These are phyloP conservation scores for Ophiostoma australiae DNA, from an alignment of 2,329 filamentous ascomycete species.

Conservation along the genomic window DNA sequence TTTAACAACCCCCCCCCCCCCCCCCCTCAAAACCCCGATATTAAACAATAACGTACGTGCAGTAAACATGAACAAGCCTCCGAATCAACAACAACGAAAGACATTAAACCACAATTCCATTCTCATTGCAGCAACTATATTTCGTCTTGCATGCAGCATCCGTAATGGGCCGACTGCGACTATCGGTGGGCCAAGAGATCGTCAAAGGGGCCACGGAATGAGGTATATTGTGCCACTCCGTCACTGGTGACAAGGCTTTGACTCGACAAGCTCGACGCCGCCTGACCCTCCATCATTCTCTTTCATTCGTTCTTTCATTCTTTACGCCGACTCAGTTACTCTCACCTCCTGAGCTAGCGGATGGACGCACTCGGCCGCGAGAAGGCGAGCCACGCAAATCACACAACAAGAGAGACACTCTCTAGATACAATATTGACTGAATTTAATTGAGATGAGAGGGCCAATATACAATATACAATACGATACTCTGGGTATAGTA, in stretches of 20 bases:
- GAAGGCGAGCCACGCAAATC: not conserved
- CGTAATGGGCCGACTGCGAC: not conserved
- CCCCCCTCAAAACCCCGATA: too few relatives aligned
- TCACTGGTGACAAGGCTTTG: not conserved
- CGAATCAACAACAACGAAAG: not conserved
- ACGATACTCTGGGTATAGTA: not conserved
- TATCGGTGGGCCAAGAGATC: slow-evolving; percentile 2
- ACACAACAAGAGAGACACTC: not conserved
- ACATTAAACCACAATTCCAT: not conserved
- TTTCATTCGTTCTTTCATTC: not conserved
- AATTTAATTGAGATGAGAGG: not conserved
- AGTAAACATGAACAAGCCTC: not conserved
- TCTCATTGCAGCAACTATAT: not conserved
- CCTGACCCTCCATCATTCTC: not conserved
- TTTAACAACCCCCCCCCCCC: too few relatives aligned
- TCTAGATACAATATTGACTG: not conserved
- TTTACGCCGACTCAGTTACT: not conserved
- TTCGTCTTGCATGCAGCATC: not conserved
- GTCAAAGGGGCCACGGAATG: not conserved
- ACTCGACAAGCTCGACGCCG: not conserved
- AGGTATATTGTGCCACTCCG: not conserved
- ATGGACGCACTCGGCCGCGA: not conserved
- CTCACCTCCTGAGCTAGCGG: not conserved
- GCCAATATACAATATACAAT: not conserved
- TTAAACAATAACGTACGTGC: too few relatives aligned